A percentile compares a stretch with the other conserved stretches of the same genome.
Conservation (phyloP, 2,329 filamentous ascomycete genomes). For the Pseudopyricularia javanii region DNA sequence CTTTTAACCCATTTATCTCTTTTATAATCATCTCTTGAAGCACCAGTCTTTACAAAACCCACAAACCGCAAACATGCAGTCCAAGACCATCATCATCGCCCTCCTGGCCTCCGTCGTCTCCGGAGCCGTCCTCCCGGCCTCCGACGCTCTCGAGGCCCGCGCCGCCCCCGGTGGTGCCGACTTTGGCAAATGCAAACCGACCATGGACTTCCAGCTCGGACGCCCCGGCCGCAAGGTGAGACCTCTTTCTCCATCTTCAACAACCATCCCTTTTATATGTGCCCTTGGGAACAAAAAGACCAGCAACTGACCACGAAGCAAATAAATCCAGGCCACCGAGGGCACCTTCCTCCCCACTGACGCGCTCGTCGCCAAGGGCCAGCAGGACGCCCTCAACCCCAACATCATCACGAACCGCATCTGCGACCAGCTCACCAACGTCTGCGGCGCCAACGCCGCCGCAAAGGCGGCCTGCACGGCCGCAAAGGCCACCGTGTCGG, state of each 20-base stretch:
- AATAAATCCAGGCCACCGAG: constrained; percentile 28
- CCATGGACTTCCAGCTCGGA: constrained; percentile 44
- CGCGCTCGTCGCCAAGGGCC: constrained; percentile 38
- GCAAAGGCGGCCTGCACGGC: constrained; percentile 33
- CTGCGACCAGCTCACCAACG: constrained; percentile 47
- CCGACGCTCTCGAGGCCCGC: neutral
- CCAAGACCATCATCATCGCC: constrained; percentile 11
- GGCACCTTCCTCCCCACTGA: constrained; percentile 48
- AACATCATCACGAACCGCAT: constrained; percentile 53
- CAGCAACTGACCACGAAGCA: neutral
- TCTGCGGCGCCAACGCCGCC: constrained; percentile 44
- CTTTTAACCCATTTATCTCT: neutral
- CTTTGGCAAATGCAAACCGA: constrained; percentile 36
- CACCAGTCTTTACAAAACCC: neutral
- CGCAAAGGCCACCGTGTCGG: constrained; percentile 36
- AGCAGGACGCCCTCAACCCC: constrained; percentile 42
- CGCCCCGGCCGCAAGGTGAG: constrained; percentile 28
- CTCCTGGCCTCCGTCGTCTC: constrained; percentile 10
- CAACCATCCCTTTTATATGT: neutral
- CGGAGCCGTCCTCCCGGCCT: constrained; percentile 8
- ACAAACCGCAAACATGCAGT: constrained; percentile 1
- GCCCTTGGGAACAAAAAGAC: neutral
- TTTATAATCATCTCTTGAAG: neutral
- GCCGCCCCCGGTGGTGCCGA: constrained; percentile 22
- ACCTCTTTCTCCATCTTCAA: neutral